Evolutionary conservation across 1,284 basidiomycete genomes (phyloP), one percentile per base, ranked within the genome.

Genomic region (Ceratorhiza oryzae-sativae): DNA sequence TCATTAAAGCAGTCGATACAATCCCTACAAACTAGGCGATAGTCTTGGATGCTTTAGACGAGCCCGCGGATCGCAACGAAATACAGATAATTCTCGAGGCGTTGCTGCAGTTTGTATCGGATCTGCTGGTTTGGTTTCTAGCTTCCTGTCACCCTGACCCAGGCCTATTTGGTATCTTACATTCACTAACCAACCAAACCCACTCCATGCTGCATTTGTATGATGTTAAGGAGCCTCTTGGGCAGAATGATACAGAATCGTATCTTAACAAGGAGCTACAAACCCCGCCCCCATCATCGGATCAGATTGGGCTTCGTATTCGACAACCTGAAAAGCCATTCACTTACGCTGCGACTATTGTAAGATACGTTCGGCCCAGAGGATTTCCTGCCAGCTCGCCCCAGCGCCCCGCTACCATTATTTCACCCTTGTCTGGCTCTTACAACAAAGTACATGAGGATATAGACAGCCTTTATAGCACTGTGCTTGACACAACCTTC

Each of bases 1-100:
- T 53, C 5, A 15, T 27, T 3, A 34, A 51, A 41, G 49, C 41
- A 4, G 42, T 25, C 32, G 49, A 13, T 12, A 45, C 46, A 5
- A 39, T 53, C 2, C 62, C 49, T 5, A 18, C 20, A 5, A 34
- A 27, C 32, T 23, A 53, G 9, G 48, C 53, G 2, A 23, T 67
- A 5, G 34, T 53, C 20, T 53, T 67, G 13, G 62, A 67, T 18
- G 62, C 62, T 6, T 12, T 67, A n/a, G 62, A 67, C 48, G 62
- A 67, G 23, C 48, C 30, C 23, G 27, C 48, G 8, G 48, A 41
- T 15, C 18, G 9, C 12, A 15, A 53, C 18, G 48, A 36, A 5
- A 36, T 27, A 10, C 48, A n/a, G 15, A n/a, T 39, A 18, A 10
- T 67, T 12, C 48, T 67, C 18, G 34, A 41, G 2, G 6, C 39